A percentile compares a stretch with the other conserved stretches of the same genome.
phyloP scores from a whole-genome alignment of 2,329 filamentous ascomycete species.

The Calonectria multiphialidica region DNA sequence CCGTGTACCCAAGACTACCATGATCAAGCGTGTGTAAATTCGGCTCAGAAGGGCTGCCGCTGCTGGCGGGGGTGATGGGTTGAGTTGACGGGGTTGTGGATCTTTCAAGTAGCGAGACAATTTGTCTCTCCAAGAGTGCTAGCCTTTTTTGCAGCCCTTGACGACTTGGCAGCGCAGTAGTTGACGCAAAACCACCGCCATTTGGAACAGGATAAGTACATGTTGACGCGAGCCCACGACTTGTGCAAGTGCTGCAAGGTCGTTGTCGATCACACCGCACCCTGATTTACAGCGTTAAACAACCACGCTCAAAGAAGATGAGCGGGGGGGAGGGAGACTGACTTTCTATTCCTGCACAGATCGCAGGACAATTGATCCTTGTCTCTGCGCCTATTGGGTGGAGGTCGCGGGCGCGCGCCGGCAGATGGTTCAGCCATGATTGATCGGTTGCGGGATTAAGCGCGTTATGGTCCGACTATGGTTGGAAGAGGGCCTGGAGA shows the following conservation, averaged over 20 bases:
- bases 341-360: neutral
- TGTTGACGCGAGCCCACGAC: neutral
- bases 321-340: neutral
- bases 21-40: neutral
- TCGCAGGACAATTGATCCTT: neutral
- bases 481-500: neutral
- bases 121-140: neutral
- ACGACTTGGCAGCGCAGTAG: neutral
- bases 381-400: slow-evolving; percentile 1
- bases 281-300: neutral
- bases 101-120: neutral
- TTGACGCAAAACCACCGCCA: neutral
- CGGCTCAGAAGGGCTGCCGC: neutral
- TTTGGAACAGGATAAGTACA: neutral
- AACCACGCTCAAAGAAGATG: neutral
- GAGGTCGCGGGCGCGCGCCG: neutral
- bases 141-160: neutral
- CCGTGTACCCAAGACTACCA: neutral
- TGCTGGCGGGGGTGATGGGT: neutral
- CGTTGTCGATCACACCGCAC: neutral
- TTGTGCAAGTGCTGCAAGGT: neutral
- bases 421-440: neutral
- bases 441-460: slow-evolving; percentile 1
- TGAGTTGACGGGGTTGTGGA: neutral
- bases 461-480: neutral